Evolutionary conservation across 2,329 filamentous ascomycete genomes (phyloP).

Genomic region (Periconia digitata): DNA sequence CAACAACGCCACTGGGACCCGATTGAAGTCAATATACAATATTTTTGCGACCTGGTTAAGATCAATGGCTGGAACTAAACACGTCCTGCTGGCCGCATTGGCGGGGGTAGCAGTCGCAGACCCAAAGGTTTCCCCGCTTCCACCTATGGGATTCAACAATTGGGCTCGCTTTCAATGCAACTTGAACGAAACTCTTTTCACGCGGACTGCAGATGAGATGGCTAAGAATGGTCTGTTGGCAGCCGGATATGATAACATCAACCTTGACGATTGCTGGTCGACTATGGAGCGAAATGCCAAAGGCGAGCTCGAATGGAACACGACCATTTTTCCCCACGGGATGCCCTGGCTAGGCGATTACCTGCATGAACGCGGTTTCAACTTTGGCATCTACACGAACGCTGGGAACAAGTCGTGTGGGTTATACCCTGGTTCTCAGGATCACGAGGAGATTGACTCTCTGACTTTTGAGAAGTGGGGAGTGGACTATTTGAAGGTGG

Average conservation of each 20-base stretch:
- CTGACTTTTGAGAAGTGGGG: conserved; percentile 44
- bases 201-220: conserved; percentile 52
- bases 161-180: conserved; percentile 54
- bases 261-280: conserved; percentile 53
- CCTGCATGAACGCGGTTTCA: conserved; percentile 44
- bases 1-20: not conserved
- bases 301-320: conserved; percentile 47
- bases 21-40: not conserved
- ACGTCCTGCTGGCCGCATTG: conserved; percentile 10
- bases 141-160: conserved; percentile 58
- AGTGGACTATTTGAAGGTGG: conserved; percentile 40
- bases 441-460: conserved; percentile 47
- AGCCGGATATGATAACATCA: conserved; percentile 45
- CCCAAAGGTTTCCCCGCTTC: conserved; percentile 17
- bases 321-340: conserved; percentile 47
- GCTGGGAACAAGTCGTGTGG: conserved; percentile 50
- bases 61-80: conserved; percentile 12
- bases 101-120: conserved; percentile 10
- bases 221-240: conserved; percentile 43
- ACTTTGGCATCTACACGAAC: conserved; percentile 52
- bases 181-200: conserved; percentile 53
- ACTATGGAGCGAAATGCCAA: conserved; percentile 37
- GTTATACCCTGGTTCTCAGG: conserved; percentile 46
- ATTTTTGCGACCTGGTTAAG: not conserved
- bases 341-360: conserved; percentile 47